Conservation (phyloP, 768 basidiomycete species). For the Russula olivacea region DNA sequence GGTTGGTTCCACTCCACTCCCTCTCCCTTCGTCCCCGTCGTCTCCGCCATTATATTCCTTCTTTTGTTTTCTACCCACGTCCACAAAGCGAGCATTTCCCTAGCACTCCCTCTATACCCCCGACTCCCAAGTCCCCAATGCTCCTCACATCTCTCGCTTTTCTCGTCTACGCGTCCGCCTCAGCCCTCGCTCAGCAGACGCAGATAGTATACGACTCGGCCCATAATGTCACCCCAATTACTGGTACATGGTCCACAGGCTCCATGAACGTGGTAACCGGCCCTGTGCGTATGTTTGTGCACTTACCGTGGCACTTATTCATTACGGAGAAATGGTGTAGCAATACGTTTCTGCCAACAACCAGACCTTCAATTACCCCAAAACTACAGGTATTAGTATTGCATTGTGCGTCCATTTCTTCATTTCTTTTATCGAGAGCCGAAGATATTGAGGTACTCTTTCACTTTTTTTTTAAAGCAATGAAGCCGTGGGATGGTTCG, state of each 20-base stretch:
- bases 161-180: constrained; percentile 25
- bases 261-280: constrained; percentile 74
- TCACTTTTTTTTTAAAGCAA: constrained; percentile 41
- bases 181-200: constrained; percentile 18
- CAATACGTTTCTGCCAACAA: constrained; percentile 82
- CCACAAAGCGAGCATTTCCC: neutral
- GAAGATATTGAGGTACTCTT: neutral
- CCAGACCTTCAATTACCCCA: constrained; percentile 75
- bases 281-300: constrained; percentile 49
- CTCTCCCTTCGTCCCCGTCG: constrained; percentile 22
- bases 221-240: constrained; percentile 65
- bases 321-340: constrained; percentile 36
- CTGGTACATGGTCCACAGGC: constrained; percentile 86
- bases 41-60: neutral
- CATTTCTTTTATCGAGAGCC: neutral
- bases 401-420: constrained; percentile 64
- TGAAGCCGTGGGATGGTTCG: constrained; percentile 62
- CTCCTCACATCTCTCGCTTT: constrained; percentile 21
- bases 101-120: neutral
- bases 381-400: constrained; percentile 78
- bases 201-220: constrained; percentile 37
- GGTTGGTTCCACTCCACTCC: constrained; percentile 15
- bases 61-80: neutral
- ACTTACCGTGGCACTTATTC: neutral
- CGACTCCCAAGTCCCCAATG: neutral